Base-by-base conservation (phyloP, 768 basidiomycete species). In the Amanita phalloides region DNA sequence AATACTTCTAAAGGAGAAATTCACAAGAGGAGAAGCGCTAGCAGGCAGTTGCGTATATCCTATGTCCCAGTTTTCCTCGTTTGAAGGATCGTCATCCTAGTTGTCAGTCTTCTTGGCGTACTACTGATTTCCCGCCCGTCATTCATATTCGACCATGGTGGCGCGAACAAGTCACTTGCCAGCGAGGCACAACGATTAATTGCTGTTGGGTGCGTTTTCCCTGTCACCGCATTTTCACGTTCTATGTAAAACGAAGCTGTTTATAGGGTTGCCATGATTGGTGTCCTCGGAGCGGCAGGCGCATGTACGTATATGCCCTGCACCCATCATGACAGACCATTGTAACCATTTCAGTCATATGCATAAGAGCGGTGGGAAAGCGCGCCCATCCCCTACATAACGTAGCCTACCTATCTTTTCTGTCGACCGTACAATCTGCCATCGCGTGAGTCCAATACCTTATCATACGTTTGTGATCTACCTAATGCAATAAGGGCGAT, bases 51-150 rank as follows among this genome's bases (percentile, higher is more conserved):
- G 37, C 36, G 48, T 28, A 36, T 28, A 26, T 17, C 20, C 3
- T 10, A 13, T 25, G 6, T 41, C 14, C 14, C 5, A 28, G 8
- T n/a, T 49, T 6, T 6, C 6, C 6, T 2, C 23, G 14, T 37
- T 21, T 25, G 7, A 35, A 23, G 3, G 7, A 37, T 26, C 17
- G 11, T 38, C 21, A 49, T 37, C 10, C 28, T 13, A 78, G 78
- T 85, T 5, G 72, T 76, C 48, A 84, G 87, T 63, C 71, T 94
- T 28, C 39, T 76, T 7, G 92, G 91, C 0, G 89, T 91, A 6
- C 63, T 93, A 10, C 69, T 92, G 7, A 90, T 96, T 47, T 87
- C 90, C 7, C 73, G 88, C 33, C 92, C 92, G 0, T 67, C 74
- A 0, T 80, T 81, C 46, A 58, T 96, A 6, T 94, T 96, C 57